Evolutionary conservation across 192 early-diverging fungal species (phyloP), one percentile per base, ranked within the genome.

Genomic region (Coemansia sp.): DNA sequence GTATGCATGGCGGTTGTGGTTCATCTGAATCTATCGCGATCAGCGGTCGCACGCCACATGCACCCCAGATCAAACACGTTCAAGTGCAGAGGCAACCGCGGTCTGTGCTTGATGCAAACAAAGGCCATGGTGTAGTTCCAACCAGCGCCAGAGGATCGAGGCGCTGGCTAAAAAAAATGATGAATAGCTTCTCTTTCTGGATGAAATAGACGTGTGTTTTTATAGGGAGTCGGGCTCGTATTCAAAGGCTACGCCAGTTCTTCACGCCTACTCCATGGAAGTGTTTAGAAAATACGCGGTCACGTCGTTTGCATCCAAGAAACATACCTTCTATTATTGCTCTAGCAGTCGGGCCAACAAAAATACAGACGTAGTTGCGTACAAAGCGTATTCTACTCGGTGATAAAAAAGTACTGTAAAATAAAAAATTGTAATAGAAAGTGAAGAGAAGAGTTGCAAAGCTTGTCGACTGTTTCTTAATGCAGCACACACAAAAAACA

Each of bases 21-120:
- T 19, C 15, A n/a, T 3, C 23, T 15, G 33, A 36, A 33, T 34
- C 34, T 57, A 57, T 33, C 33, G 17, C n/a, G 55, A 57, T 57
- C 55, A 57, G 32, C 55, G 55, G 34, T 36, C 49, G 8, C 49
- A 52, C 55, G 34, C 55, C 55, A 57, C 55, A 54, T 29, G 29
- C 53, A 15, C 53, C 25, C 14, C 13, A 22, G 15, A 48, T 48
- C 15, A 48, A 48, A 7, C 46, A 52, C 2, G 10, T 23, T 1
- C 9, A 8, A 22, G 23, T 9, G 38, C 38, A 40, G 38, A 40
- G 25, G 25, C 9, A 52, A 8, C 9, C 10, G 49, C 9, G 23
- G 23, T 52, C 49, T 13, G 49, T 52, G 49, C 49, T 22, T 25
- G 49, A 11, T 10, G 22, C 49, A 52, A 52, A 52, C 29, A 29